These are phyloP conservation scores for Berberis vulgaris DNA, from an alignment of 164 flowering plant species.

Conservation along the genomic window DNA sequence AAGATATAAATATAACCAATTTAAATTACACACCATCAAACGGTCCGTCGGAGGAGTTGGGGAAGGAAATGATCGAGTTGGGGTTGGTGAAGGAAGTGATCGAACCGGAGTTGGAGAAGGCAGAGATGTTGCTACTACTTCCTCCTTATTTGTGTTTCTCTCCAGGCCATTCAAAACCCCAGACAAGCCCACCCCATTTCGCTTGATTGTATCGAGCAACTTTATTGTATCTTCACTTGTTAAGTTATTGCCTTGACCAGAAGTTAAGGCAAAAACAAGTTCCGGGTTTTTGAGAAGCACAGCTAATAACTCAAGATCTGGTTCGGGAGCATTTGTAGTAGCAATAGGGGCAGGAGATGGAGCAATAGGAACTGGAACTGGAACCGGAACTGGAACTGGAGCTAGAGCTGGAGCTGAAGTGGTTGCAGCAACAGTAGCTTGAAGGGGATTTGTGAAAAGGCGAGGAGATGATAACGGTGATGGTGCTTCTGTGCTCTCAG, in stretches of 20 bases:
- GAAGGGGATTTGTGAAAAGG: conserved; percentile 9
- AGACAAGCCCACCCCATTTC: conserved; percentile 28
- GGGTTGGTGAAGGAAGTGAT: conserved; percentile 9
- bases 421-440: not conserved
- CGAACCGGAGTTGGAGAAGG: conserved; percentile 84
- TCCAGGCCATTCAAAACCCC: conserved; percentile 22
- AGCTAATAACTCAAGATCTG: conserved; percentile 86
- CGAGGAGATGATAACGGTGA: conserved; percentile 12
- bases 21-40: conserved; percentile 61
- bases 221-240: conserved; percentile 56
- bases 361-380: too few species aligned
- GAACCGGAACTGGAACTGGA: too few species aligned
- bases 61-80: conserved; percentile 56
- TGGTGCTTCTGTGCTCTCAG: conserved; percentile 27
- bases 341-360: not conserved
- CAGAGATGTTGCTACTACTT: conserved; percentile 47
- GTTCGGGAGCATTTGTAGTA: conserved; percentile 26
- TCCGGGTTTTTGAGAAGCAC: conserved; percentile 85
- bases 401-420: not conserved
- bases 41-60: conserved; percentile 76
- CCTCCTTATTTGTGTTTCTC: conserved; percentile 23
- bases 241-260: conserved; percentile 65
- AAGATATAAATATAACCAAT: not conserved
- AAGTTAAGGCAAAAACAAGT: conserved; percentile 77
- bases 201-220: conserved; percentile 77